A percentile compares a stretch with the other conserved stretches of the same genome.
Conservation (phyloP, 1,284 basidiomycete species). For the Rhodotorula sp. region DNA sequence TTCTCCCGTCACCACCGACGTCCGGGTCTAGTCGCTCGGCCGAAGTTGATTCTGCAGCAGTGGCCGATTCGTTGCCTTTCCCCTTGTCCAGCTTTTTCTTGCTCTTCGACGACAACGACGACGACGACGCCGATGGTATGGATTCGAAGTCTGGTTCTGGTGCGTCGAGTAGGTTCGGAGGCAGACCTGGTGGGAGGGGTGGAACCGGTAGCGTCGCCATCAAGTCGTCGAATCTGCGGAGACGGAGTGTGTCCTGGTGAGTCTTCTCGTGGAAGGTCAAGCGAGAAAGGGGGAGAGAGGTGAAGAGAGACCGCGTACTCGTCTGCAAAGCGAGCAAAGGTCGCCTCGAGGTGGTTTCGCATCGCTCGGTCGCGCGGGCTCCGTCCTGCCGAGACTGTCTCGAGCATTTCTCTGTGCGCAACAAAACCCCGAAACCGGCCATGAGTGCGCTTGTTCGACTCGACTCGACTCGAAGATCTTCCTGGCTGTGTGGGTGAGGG, state of each 20-base stretch:
- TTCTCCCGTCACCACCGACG: too few relatives aligned
- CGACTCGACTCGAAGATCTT: neutral
- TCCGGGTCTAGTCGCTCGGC: too few relatives aligned
- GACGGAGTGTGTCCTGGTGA: too few relatives aligned
- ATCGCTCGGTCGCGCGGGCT: neutral
- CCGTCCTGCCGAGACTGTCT: neutral
- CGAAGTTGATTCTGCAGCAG: too few relatives aligned
- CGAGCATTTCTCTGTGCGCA: neutral
- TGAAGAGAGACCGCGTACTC: neutral
- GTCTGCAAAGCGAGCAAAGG: neutral
- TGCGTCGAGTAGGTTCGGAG: too few relatives aligned
- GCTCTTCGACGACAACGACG: too few relatives aligned
- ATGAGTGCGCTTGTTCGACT: neutral
- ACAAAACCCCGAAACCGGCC: too few relatives aligned
- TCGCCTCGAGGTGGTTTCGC: too few relatives aligned
- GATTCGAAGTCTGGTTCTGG: too few relatives aligned
- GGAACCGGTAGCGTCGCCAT: slow-evolving; percentile 1
- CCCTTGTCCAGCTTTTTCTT: too few relatives aligned
- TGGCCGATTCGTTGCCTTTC: too few relatives aligned
- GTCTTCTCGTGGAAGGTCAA: fast-evolving
- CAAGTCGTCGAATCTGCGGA: neutral
- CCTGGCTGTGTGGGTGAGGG: neutral
- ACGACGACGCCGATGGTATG: too few relatives aligned
- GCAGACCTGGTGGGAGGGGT: neutral
- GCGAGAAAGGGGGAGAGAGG: neutral